Base-by-base conservation (phyloP, 2,329 filamentous ascomycete genomes). In the Penicillium corylophilum region DNA sequence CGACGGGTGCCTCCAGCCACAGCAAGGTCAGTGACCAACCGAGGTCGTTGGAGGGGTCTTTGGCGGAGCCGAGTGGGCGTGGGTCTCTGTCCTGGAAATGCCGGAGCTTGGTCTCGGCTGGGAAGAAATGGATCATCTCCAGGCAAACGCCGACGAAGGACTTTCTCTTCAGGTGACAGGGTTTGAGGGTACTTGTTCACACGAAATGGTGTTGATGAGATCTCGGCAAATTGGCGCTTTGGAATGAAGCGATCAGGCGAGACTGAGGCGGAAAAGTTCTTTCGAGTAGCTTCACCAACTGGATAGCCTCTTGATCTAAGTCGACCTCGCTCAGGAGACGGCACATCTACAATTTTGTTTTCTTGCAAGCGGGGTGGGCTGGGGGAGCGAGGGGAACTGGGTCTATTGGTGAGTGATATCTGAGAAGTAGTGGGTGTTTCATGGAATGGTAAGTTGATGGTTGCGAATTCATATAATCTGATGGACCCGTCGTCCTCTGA, bases 241-340 rank as follows among this genome's bases (percentile, higher is more conserved):
- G 80, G 75, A 40, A 87, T 78, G 63, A 86, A 87, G 24, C 85
- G 77, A 66, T 87, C 84, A 20, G 78, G 78, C 10, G 74, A 76
- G 12, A 54, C 51, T 13, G 67, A 65, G 15, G 57, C 57, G 29
- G 42, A 61, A 31, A 59, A 58, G 2, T 44, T 39, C 20, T 48
- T 52, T 29, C 52, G 47, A 45, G 54, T 31, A 41, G 42, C 33
- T 26, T 49, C 53, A 35, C 47, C 15, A 46, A 49, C 53, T 16
- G 50, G 36, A 47, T 50, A 50, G 31, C 44, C 53, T 56, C 59
- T 69, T 12, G 38, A 26, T 48, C 43, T 58, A 16, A 24, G 36
- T 5, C 57, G 55, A 8, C 56, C 50, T 56, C 58, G 59, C 13
- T 57, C 41, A 16, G 53, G 44, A 16, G 47, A 46, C 6, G 44